phyloP scores from a whole-genome alignment of 441 rosid genomes.

The Kokia cookei region DNA sequence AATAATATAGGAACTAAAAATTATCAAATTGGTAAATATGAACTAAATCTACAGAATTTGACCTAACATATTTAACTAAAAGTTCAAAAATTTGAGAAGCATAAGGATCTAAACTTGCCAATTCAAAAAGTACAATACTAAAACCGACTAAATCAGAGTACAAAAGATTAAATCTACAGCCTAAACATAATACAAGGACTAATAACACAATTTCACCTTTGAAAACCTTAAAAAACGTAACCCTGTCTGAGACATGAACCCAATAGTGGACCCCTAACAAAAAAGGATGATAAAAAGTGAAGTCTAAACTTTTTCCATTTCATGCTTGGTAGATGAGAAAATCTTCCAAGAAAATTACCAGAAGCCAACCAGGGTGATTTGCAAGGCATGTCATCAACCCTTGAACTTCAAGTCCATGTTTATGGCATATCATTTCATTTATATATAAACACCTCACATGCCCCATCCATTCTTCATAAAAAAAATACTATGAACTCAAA shows the following conservation, averaged over 20 bases:
- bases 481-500: constrained; percentile 15
- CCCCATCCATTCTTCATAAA: neutral
- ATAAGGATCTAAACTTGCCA: too few species aligned
- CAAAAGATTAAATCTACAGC: too few species aligned
- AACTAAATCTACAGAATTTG: too few species aligned
- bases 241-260: neutral
- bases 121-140: too few species aligned
- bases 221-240: neutral
- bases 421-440: constrained; percentile 6
- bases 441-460: neutral
- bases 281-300: neutral
- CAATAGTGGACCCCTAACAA: neutral
- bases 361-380: constrained; percentile 53
- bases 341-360: constrained; percentile 11
- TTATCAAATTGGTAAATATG: too few species aligned
- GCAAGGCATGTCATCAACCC: constrained; percentile 79
- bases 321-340: constrained; percentile 12
- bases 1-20: too few species aligned
- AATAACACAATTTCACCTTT: too few species aligned
- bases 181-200: too few species aligned
- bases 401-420: constrained; percentile 60
- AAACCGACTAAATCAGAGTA: too few species aligned
- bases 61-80: too few species aligned
- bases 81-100: too few species aligned
- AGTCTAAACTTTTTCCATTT: neutral